Evolutionary conservation across 1,284 basidiomycete species (phyloP).

Genomic region (Stygiomarasmius scandens): DNA sequence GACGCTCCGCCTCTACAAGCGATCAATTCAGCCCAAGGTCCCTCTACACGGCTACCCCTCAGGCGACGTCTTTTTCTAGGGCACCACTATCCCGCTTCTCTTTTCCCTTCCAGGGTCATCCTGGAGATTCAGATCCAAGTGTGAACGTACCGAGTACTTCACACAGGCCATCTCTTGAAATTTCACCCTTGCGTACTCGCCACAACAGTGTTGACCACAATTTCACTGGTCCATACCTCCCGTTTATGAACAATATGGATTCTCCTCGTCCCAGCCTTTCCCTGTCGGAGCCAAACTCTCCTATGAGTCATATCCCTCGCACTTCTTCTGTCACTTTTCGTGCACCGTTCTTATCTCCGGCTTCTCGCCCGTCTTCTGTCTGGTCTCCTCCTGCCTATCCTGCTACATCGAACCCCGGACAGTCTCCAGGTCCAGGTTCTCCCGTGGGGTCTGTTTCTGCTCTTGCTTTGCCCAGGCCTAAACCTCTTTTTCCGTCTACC

Average conservation of each 20-base stretch:
- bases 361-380: slow-evolving; percentile 57
- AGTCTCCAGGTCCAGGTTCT: slow-evolving; percentile 17
- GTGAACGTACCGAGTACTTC: slow-evolving; percentile 39
- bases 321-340: slow-evolving; percentile 52
- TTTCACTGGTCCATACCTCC: slow-evolving; percentile 38
- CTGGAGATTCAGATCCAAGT: slow-evolving; percentile 58
- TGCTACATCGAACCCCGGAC: slow-evolving; percentile 11
- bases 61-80: not conserved
- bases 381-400: slow-evolving; percentile 60
- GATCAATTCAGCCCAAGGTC: no score
- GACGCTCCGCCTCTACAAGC: no score
- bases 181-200: not conserved
- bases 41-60: no score
- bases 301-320: slow-evolving; percentile 34
- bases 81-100: slow-evolving; percentile 53
- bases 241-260: slow-evolving; percentile 44
- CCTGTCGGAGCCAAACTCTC: slow-evolving; percentile 30
- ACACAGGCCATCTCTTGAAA: slow-evolving; percentile 31
- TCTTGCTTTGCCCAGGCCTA: slow-evolving; percentile 38
- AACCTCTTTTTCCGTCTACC: slow-evolving; percentile 51
- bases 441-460: slow-evolving; percentile 37
- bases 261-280: not conserved
- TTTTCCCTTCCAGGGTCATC: slow-evolving; percentile 59
- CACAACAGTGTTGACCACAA: slow-evolving; percentile 16
- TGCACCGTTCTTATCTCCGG: slow-evolving; percentile 66